Base-by-base conservation (phyloP, 2,329 filamentous ascomycete genomes). In the Colletotrichum limetticola region DNA sequence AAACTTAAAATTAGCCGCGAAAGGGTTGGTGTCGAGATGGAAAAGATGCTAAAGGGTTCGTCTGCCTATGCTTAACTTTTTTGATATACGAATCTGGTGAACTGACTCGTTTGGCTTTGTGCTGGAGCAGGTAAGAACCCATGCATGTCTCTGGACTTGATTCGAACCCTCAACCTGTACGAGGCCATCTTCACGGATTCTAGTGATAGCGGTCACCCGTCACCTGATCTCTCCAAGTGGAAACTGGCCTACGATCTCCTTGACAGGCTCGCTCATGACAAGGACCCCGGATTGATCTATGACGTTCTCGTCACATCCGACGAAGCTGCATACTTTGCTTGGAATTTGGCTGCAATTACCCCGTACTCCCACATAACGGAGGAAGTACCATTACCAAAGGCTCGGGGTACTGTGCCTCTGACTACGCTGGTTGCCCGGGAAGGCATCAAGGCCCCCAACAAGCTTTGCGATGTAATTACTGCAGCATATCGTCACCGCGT, bases 1-100 rank as follows among this genome's bases (percentile, higher is more conserved):
- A 91, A 89, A 62, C 82, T 92, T 35, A 99, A 99, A 81, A 98
- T 99, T 76, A 98, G 94, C 78, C 91, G 95, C 67, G 97, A 99
- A 82, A 89, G 97, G 70, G 92, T 99, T 1, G 94, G 95, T 0
- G 89, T 93, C 4, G 97, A 99, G 80, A 78, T 98, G 4, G 94
- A 96, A 79, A 98, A 98, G 86, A 97, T 97, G 91, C 85, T 98
- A 22, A 92, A 91, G 82, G 93, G 94, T 89, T 80, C 71, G 75
- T 60, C 11, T 11, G 46, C 9, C 24, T 14, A 19, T 28, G 52
- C 19, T 49, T 35, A 7, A 5, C 4, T n/a, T 59, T 7, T 11
- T 22, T 55, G 16, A 19, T 42, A 5, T 12, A 56, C 35, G 7
- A 35, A 28, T 52, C 11, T 7, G 5, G 5, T 11, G 1, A n/a